phyloP scores from a whole-genome alignment of 371 early-diverging fungal genomes.

The Apophysomyces ossiformis region DNA sequence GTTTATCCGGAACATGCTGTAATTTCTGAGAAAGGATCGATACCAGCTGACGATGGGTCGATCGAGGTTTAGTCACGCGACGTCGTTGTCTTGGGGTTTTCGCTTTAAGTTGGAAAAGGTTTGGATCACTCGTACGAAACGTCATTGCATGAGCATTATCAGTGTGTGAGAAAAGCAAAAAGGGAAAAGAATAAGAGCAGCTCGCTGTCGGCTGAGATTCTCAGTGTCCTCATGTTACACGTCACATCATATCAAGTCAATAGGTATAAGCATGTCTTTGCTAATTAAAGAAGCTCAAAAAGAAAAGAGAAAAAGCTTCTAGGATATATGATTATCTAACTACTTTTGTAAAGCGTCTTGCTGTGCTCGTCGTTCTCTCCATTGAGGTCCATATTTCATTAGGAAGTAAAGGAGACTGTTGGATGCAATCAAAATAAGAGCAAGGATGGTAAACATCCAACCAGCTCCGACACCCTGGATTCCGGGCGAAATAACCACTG shows the following conservation, averaged over 20 bases:
- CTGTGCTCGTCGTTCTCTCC: conserved; percentile 13
- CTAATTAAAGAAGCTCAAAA: too few relatives aligned
- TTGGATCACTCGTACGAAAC: not conserved
- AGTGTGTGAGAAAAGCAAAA: too few relatives aligned
- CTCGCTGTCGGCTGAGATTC: not conserved
- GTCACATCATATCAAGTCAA: not conserved
- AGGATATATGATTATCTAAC: not conserved
- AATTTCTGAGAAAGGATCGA: not conserved
- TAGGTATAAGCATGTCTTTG: too few relatives aligned
- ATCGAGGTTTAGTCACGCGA: not conserved
- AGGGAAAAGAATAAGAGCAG: not conserved
- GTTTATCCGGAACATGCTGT: conserved; percentile 1
- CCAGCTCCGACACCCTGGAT: conserved; percentile 38
- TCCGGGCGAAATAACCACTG: conserved; percentile 35
- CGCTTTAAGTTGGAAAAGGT: not conserved
- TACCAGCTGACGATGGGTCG: not conserved
- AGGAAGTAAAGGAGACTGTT: conserved; percentile 10
- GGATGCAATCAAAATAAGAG: conserved; percentile 21
- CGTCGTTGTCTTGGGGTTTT: conserved; percentile 1
- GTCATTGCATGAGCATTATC: not conserved
- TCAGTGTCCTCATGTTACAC: not conserved
- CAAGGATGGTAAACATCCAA: conserved; percentile 42
- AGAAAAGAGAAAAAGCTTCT: too few relatives aligned
- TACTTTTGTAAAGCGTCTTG: not conserved
- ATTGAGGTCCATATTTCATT: conserved; percentile 11